Base-by-base conservation (phyloP, 163 green algal species). In the Coccomyxa subellipsoidea region DNA sequence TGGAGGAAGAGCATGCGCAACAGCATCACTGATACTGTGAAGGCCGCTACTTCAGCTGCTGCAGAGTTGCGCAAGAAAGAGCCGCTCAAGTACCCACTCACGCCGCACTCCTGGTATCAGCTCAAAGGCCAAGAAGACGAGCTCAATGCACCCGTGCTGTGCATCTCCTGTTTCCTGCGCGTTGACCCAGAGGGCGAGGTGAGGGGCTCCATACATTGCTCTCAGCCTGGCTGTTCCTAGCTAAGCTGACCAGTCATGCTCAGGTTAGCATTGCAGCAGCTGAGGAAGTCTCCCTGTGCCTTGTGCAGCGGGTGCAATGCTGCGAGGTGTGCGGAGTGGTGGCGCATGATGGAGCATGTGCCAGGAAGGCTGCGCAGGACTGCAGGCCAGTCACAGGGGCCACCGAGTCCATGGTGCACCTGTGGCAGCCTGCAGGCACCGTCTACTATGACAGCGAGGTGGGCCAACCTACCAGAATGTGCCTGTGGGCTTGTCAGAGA, bases 291-390 rank as follows among this genome's bases (percentile, higher is more conserved):
- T 25, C 5, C 15, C 38, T 35, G 25, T 35, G 69, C 23, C 0
- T 34, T 0, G 15, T 88, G 81, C 84, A 88, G 84, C 76, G 40
- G 21, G 79, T 88, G 31, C 78, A 89, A 47, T 87, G 76, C 80
- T 94, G 91, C 54, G 82, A 88, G 71, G 76, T 86, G 7, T 94
- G 91, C 79, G 90, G 88, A 2, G 66, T 88, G 9, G 82, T 91
- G 29, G 84, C 80, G 21, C 91, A 94, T 80, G 83, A 89, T 40
- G 38, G 84, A 32, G n/a, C 66, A 39, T 94, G 91, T 72, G 78
- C 70, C 0, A 83, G 87, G 0, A 79, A 87, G 4, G 83, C 88
- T 18, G 54, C 84, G 18, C 85, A 91, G 40, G 85, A 85, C 59
- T 94, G 90, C 82, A 71, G 82, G 31, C 86, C 87, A 37, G 76